A percentile compares a stretch with the other conserved stretches of the same genome.
Evolutionary conservation across 2,329 filamentous ascomycete species (phyloP).

Genomic region (Colletotrichum spinosum): DNA sequence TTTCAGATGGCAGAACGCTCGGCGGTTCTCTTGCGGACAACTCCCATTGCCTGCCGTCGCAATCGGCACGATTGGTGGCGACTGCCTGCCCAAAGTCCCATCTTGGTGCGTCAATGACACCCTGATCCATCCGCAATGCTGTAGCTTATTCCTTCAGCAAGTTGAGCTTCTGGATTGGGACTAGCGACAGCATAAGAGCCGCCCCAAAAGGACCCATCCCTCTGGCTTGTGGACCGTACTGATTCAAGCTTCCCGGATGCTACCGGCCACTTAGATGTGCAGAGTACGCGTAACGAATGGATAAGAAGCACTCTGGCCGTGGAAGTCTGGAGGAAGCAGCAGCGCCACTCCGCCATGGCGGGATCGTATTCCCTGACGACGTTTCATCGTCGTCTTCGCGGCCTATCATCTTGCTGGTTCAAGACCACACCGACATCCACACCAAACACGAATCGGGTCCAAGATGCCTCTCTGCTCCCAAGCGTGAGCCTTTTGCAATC

Average conservation of each 20-base stretch:
- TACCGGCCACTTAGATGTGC: not conserved
- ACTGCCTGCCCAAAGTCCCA: not conserved
- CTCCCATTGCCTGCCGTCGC: too few relatives aligned
- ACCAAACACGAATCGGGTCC: not conserved
- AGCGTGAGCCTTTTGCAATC: not conserved
- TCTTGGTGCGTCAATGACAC: not conserved
- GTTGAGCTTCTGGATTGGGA: conserved; percentile 25
- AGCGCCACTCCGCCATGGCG: conserved; percentile 17
- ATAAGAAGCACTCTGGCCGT: not conserved
- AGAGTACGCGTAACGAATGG: not conserved
- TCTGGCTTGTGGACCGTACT: not conserved
- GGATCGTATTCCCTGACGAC: conserved; percentile 3
- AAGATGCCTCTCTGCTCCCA: not conserved
- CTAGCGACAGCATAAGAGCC: conserved; percentile 7
- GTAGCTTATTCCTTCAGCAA: conserved; percentile 16
- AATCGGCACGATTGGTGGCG: not conserved
- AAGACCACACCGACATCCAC: not conserved
- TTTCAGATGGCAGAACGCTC: too few relatives aligned
- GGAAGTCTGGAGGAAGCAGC: conserved; percentile 10
- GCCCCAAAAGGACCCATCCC: conserved; percentile 9
- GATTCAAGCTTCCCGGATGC: not conserved
- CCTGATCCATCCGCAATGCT: not conserved
- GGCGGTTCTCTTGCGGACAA: too few relatives aligned
- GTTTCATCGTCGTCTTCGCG: not conserved
- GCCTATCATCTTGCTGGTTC: not conserved